Percentiles rank a stretch among this genome's conserved stretches.
Evolutionary conservation across 257 asterid genomes (phyloP).

Genomic region (Solanum sejunctum): DNA sequence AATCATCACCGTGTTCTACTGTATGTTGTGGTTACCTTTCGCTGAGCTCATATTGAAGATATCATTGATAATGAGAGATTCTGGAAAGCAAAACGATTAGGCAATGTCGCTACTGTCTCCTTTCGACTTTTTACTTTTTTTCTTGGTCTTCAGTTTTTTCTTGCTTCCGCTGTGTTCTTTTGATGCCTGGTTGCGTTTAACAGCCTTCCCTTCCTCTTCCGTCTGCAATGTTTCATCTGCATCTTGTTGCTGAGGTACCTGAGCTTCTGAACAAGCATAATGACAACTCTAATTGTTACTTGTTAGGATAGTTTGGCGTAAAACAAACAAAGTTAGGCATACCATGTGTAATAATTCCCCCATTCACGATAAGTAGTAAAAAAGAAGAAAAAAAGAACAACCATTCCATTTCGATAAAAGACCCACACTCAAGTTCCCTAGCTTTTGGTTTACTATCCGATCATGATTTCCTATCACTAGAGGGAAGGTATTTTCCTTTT

Average conservation of each 20-base stretch:
- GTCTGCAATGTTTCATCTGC: conserved; percentile 2
- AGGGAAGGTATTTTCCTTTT: neutral
- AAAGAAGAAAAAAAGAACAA: neutral
- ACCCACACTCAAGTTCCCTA: neutral
- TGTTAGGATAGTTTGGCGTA: neutral
- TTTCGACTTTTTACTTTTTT: conserved; percentile 15
- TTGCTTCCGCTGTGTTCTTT: conserved; percentile 20
- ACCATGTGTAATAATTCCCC: neutral
- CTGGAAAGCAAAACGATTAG: neutral
- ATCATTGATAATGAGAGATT: neutral
- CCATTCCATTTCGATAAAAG: neutral
- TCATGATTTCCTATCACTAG: neutral
- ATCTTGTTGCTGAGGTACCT: conserved; percentile 15
- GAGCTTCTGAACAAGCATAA: conserved; percentile 8
- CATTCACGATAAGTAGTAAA: no score
- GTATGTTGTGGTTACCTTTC: neutral
- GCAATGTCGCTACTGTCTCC: neutral
- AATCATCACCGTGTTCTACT: neutral
- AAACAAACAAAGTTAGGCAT: neutral
- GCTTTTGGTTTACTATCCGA: neutral
- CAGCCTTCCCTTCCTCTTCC: conserved; percentile 12
- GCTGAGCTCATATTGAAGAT: neutral
- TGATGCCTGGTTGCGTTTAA: conserved; percentile 27
- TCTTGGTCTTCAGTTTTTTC: conserved; percentile 40
- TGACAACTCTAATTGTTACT: neutral